Base-by-base conservation (phyloP, 345 rosid species). In the Aquilaria sinensis region DNA sequence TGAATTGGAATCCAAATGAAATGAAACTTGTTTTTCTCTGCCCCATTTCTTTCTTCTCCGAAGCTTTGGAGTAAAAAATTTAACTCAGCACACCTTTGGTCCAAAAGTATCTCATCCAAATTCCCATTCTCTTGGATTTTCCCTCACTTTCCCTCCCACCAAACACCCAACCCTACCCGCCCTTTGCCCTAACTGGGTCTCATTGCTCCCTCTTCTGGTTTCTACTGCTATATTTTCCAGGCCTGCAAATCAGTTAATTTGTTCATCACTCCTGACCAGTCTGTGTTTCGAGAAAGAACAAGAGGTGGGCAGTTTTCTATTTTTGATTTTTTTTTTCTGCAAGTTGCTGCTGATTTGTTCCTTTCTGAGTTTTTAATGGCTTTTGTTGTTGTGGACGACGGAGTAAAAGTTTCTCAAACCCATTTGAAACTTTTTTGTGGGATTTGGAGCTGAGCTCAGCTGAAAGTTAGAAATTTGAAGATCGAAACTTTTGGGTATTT, bases 101-200 rank as follows among this genome's bases (percentile, higher is more conserved):
- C 51, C 49, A 29, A 52, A 57, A 37, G 16, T 66, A 37, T 66
- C 63, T 57, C 51, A 37, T 31, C 30, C 53, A 47, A 53, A 34
- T 67, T 60, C 59, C 71, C 65, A 53, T 67, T 60, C 59, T 13
- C 60, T 53, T 46, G 60, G 54, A 54, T 67, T 53, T 60, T 60
- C 51, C 32, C 53, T 14, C 16, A 12, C 57, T 54, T 54, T 53
- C 48, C 33, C 9, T 31, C 59, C 15, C 12, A 7, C 59, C 46
- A 52, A 59, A 34, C 49, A 46, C 58, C 47, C 65, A 59, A 60
- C 60, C 64, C 64, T 67, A 52, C 23, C 49, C 41, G 23, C 23
- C 23, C 43, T 37, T 37, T 37, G 43, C 43, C 43, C 43, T 37
- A 37, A 37, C 43, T 37, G 5, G 43, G 5, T 37, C 43, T 37